These are phyloP conservation scores for Zopfochytrium polystomum DNA, from an alignment of 371 early-diverging fungal species.

Conservation along the genomic window DNA sequence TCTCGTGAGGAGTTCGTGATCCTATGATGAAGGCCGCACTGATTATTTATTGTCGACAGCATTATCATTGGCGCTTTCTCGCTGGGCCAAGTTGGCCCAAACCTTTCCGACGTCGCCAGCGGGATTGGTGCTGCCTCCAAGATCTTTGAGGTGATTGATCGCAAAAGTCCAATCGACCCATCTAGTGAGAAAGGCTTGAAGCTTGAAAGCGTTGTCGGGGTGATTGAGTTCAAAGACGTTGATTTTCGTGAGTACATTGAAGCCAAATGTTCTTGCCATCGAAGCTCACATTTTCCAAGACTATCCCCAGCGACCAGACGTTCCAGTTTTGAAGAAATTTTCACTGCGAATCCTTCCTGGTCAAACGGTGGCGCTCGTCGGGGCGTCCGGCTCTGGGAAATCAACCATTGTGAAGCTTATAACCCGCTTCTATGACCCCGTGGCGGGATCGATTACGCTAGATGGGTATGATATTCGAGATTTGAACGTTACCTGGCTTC, in stretches of 20 bases:
- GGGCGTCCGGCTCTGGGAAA: constrained; percentile 56
- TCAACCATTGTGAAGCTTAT: constrained; percentile 49
- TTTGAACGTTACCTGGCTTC: constrained; percentile 56
- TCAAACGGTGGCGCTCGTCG: constrained; percentile 56
- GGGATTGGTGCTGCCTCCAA: constrained; percentile 81
- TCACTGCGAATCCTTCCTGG: constrained; percentile 47
- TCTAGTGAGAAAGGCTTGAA: constrained; percentile 52
- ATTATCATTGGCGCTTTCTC: constrained; percentile 54
- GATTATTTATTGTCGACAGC: constrained; percentile 53
- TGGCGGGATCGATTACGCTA: constrained; percentile 65
- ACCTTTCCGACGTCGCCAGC: constrained; percentile 54
- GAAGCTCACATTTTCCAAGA: constrained; percentile 22
- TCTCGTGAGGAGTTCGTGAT: constrained; percentile 22
- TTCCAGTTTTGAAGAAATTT: constrained; percentile 53
- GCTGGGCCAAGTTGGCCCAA: constrained; percentile 48
- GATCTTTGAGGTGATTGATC: constrained; percentile 76
- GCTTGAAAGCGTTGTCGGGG: constrained; percentile 53
- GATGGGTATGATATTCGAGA: constrained; percentile 45
- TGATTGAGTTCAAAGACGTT: constrained; percentile 69
- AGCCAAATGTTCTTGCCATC: neutral
- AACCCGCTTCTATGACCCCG: constrained; percentile 66
- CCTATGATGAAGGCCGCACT: too few species aligned
- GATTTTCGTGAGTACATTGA: constrained; percentile 38
- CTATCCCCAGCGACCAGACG: constrained; percentile 51
- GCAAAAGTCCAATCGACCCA: constrained; percentile 69